Base-by-base conservation (phyloP, 768 basidiomycete species). In the Asterophora lycoperdoides region DNA sequence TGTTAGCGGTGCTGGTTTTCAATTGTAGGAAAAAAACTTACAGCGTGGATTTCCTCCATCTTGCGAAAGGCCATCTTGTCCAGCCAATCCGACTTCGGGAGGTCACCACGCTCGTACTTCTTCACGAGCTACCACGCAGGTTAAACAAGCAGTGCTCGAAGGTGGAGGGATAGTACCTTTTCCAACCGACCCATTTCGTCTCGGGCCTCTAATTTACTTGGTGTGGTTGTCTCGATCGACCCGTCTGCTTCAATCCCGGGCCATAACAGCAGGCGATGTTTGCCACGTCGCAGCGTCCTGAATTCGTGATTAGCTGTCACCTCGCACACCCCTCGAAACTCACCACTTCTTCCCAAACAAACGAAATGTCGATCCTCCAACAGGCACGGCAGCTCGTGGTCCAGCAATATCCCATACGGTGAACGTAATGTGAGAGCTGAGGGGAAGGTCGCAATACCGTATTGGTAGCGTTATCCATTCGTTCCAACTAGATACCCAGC, bases 101-200 rank as follows among this genome's bases (percentile, higher is more conserved):
- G 74, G 64, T 98, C 96, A 0, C 93, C 93, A 14, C 92, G 77
- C 59, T 97, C 93, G 58, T 94, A 93, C 65, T 96, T 96, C 75
- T 97, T 96, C 45, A 99, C 89, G 14, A 89, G 75, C 85, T 89
- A 47, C 11, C 6, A n/a, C n/a, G 3, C 9, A 13, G 23, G 6
- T 28, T 41, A 2, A 15, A 23, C 3, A 28, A 7, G 5, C 8
- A 23, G 15, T 13, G 26, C 26, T 41, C 7, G 10, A n/a, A 40
- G 11, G 4, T n/a, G 14, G 5, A 15, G 14, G 5, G 5, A n/a
- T 1, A 41, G 13, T 37, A 89, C 92, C 80, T 92, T 92, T 66
- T 98, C 94, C 40, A 99, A 66, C 38, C 94, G 74, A 3, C 93
- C 96, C 90, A 95, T 93, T 66, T 98, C 96, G 60, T 99, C 96